Base-by-base conservation (phyloP, 108 stramenopile genomes). In the Poteriospumella lacustris region DNA sequence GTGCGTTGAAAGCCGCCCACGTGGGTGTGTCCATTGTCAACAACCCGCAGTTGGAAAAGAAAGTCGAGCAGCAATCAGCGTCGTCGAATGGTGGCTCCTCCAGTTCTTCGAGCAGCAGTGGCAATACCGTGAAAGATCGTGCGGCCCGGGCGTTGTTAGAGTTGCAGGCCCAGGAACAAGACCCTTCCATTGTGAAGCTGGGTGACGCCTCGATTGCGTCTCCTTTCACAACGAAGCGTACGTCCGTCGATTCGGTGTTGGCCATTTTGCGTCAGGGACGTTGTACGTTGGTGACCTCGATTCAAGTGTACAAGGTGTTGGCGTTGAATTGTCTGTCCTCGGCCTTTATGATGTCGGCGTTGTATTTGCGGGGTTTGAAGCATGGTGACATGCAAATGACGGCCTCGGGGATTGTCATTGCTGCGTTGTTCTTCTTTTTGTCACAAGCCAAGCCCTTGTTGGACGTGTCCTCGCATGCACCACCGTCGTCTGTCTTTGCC, bases 131-230 rank as follows among this genome's bases (percentile, higher is more conserved):
- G 0, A 58, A 60, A 41, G 76, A 76, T 5, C 47, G 75, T 24
- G 39, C 42, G 59, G 75, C 79, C n/a, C 47, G 52, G 33, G 44
- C 70, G 24, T 42, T 80, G 60, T 31, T 59, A 2, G 79, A 76
- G 58, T 28, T 80, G 0, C 33, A 43, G 26, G 75, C 43, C 44
- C 73, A 82, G 58, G 70, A 86, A 42, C 29, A 43, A 0, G 85
- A 85, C 76, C 85, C 85, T 1, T 39, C 85, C 2, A 42, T 85
- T 19, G 88, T 84, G 28, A 84, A 89, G 44, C 87, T 99, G 47
- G 96, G 98, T 3, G 96, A 99, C 86, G 98, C 98, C 15, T 94
- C 92, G 9, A 91, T 97, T 28, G 98, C 96, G 28, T 93, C 96
- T 19, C 98, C 98, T 0, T 99, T 99, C 81, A 97, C 98, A 0